Conservation (phyloP, 192 early-diverging fungal species). For the Phycomyces blakesleeanus region DNA sequence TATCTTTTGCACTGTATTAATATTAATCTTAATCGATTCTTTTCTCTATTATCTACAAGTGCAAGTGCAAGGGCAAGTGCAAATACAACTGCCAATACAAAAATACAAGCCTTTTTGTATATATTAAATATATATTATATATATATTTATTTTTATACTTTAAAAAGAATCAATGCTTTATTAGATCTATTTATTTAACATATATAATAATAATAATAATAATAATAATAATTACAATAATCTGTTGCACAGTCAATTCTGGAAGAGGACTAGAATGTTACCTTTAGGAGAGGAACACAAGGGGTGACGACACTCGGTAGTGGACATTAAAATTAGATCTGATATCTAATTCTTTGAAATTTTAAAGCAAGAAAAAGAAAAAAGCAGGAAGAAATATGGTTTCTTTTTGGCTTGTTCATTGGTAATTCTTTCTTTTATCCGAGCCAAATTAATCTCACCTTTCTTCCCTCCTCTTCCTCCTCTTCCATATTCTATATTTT, state of each 20-base stretch:
- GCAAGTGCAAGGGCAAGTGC: too few species aligned
- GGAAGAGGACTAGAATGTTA: background rate
- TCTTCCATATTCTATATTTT: background rate
- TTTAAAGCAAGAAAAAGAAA: background rate
- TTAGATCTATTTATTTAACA: too few species aligned
- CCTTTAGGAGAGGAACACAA: conserved; percentile 10
- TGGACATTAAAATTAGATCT: background rate
- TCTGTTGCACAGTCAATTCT: background rate
- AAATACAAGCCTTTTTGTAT: too few species aligned
- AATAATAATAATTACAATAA: too few species aligned
- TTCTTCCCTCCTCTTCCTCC: conserved; percentile 2
- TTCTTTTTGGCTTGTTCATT: background rate
- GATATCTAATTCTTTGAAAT: background rate
- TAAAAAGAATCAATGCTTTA: too few species aligned
- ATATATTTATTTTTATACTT: too few species aligned
- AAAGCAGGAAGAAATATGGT: background rate
- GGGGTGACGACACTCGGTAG: conserved; percentile 1
- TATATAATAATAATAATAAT: too few species aligned
- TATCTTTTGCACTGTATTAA: too few species aligned
- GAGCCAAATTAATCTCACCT: background rate
- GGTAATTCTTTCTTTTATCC: background rate
- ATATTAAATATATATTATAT: too few species aligned
- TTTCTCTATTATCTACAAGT: too few species aligned
- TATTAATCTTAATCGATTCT: too few species aligned
- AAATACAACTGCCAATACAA: too few species aligned